A percentile compares a stretch with the other conserved stretches of the same genome.
phyloP scores from a whole-genome alignment of 192 early-diverging fungal genomes.

The Coemansia sp. region DNA sequence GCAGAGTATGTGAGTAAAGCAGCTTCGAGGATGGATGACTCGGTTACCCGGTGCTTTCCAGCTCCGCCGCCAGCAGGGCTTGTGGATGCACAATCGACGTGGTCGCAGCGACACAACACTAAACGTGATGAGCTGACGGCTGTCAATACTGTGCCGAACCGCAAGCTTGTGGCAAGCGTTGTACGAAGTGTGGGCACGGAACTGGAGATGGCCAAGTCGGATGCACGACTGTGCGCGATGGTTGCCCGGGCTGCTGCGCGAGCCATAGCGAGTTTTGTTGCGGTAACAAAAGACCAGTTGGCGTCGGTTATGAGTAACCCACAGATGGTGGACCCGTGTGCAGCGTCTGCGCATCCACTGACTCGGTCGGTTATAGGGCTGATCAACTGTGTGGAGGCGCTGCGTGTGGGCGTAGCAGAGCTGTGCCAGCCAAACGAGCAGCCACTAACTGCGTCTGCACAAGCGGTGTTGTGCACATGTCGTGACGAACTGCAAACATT shows the following conservation, averaged over 20 bases:
- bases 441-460: background rate
- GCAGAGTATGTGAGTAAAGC: constrained; percentile 29
- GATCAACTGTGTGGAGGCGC: background rate
- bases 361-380: background rate
- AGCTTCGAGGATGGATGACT: constrained; percentile 24
- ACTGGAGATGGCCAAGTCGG: constrained; percentile 26
- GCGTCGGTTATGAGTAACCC: background rate
- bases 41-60: constrained; percentile 22
- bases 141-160: constrained; percentile 15
- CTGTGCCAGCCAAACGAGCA: background rate
- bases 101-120: constrained; percentile 2
- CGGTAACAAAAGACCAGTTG: background rate
- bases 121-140: constrained; percentile 6
- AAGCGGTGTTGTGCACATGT: background rate
- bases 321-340: background rate
- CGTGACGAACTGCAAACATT: background rate
- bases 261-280: background rate
- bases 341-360: background rate
- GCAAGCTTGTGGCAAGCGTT: constrained; percentile 23
- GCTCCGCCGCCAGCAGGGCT: constrained; percentile 31
- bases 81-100: constrained; percentile 25
- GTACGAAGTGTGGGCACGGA: constrained; percentile 42
- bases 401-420: background rate
- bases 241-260: background rate
- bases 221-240: background rate